A percentile compares a stretch with the other conserved stretches of the same genome.
Evolutionary conservation across 2,329 filamentous ascomycete genomes (phyloP).

Genomic region (Neospermospora avenae): DNA sequence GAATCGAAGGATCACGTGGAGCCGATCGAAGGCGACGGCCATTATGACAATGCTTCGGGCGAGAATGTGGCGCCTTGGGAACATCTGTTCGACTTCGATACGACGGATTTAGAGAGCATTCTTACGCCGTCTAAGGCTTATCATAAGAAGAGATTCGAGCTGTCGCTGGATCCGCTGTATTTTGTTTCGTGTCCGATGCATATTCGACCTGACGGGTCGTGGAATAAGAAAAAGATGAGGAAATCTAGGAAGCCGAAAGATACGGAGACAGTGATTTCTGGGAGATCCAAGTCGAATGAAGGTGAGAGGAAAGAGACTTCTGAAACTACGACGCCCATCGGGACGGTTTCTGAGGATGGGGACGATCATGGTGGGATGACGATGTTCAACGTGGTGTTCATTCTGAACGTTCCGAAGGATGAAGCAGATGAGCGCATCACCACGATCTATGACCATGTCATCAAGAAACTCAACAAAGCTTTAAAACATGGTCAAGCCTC

Average conservation of each 20-base stretch:
- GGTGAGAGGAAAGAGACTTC: conserved; percentile 12
- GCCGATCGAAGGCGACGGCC: conserved; percentile 34
- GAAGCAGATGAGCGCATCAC: conserved; percentile 71
- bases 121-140: conserved; percentile 72
- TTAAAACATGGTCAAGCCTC: conserved; percentile 90
- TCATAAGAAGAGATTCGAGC: conserved; percentile 79
- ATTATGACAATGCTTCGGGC: conserved; percentile 53
- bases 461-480: conserved; percentile 88
- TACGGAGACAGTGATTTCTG: conserved; percentile 8
- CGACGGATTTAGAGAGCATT: conserved; percentile 76
- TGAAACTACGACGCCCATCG: conserved; percentile 29
- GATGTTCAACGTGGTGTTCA: conserved; percentile 98
- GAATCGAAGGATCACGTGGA: conserved; percentile 27
- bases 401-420: conserved; percentile 74
- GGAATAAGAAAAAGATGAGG: conserved; percentile 58
- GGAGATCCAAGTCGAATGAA: conserved; percentile 15
- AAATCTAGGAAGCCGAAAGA: conserved; percentile 36
- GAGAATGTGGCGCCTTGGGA: conserved; percentile 66
- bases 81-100: conserved; percentile 68
- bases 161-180: conserved; percentile 74
- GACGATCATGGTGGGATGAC: conserved; percentile 56
- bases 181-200: conserved; percentile 84
- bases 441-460: conserved; percentile 84
- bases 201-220: conserved; percentile 72
- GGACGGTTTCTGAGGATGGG: conserved; percentile 25